Evolutionary conservation across 2,329 filamentous ascomycete species (phyloP), one percentile per base, ranked within the genome.

Genomic region (Sarocladiaceae sp.): DNA sequence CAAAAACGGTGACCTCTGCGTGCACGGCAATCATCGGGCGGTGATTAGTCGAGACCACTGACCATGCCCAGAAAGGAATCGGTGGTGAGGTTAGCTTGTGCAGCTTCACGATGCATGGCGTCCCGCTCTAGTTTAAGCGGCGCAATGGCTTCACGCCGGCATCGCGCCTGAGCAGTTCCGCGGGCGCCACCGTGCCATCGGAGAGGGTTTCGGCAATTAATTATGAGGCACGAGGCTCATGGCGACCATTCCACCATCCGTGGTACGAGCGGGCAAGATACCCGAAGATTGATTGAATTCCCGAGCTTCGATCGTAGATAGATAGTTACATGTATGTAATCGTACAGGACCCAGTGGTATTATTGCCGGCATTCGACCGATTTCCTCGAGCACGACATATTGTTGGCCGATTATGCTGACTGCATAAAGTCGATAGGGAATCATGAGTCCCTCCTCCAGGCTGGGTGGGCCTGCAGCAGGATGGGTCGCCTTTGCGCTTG

Each of bases 401-500:
- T 35, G 33, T 35, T 18, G 34, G 23, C 23, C n/a, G 37, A 16
- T 27, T 29, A 41, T 41, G 40, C 16, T 43, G 40, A 32, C 40
- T 33, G 26, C 29, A 32, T 43, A 6, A 27, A 9, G 16, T 33
- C 21, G 7, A 29, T 4, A 3, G 10, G 37, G 20, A 29, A 43
- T 47, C 21, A 48, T 27, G 43, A 46, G 20, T 55, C 50, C 48
- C 55, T 57, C 58, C 50, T 62, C 64, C 64, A 67, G 18, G 58
- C 60, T n/a, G 60, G 57, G 43, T 62, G 60, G 32, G 63, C 62
- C 59, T 57, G 59, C 55, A 65, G 48, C 26, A 95, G 80, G 57
- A 91, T 80, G 19, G 90, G 88, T 50, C 80, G 78, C 56, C 84
- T 74, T 54, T 83, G 81, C 42, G 86, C 82, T 62, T 80, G 79